phyloP scores from a whole-genome alignment of 1,284 basidiomycete genomes.

The Ceratobasidium sp. region DNA sequence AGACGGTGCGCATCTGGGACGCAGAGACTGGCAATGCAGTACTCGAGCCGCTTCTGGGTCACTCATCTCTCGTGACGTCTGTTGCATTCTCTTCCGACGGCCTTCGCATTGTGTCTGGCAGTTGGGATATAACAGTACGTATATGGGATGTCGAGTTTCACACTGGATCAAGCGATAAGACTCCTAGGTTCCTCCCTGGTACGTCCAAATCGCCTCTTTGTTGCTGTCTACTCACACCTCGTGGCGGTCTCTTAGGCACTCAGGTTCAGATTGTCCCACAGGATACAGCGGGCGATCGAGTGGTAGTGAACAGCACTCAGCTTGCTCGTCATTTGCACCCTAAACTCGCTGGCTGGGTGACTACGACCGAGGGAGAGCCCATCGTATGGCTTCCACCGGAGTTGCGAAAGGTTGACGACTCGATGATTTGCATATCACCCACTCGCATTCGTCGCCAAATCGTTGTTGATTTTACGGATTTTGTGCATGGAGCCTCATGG shows the following conservation, averaged over 20 bases:
- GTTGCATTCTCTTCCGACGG: background rate
- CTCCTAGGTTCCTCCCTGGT: background rate
- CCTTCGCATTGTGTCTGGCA: background rate
- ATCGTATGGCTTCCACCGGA: background rate
- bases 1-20: constrained; percentile 45
- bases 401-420: background rate
- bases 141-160: background rate
- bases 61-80: background rate
- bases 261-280: background rate
- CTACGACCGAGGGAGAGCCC: background rate
- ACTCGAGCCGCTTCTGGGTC: background rate
- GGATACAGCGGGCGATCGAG: background rate
- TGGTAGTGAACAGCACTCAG: background rate
- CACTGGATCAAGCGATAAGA: background rate
- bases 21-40: constrained; percentile 15
- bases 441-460: background rate
- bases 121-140: background rate
- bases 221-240: background rate
- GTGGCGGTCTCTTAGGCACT: background rate
- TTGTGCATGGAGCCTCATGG: background rate
- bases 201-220: background rate
- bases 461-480: background rate
- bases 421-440: background rate
- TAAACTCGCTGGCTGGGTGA: background rate
- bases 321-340: background rate